phyloP scores from a whole-genome alignment of 305 asterid genomes.

The Fraxinus latifolia region DNA sequence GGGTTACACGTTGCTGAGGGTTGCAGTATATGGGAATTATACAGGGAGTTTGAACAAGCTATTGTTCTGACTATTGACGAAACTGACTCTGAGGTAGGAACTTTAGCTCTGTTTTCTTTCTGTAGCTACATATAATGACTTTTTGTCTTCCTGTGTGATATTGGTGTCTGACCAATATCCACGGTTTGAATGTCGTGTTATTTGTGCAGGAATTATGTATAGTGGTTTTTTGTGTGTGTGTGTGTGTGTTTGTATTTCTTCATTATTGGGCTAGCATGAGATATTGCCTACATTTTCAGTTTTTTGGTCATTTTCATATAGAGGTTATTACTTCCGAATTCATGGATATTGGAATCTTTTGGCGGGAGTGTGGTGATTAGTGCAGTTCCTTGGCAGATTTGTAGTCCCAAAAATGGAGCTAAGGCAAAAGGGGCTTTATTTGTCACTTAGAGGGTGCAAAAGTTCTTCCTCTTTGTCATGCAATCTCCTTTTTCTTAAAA shows the following conservation, averaged over 20 bases:
- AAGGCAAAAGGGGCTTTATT: neutral
- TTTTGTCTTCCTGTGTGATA: neutral
- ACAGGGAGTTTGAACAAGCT: conserved; percentile 80
- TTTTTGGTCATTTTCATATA: neutral
- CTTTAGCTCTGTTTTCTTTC: conserved; percentile 11
- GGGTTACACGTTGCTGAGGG: conserved; percentile 87
- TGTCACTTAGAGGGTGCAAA: neutral
- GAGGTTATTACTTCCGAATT: neutral
- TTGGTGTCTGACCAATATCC: conserved; percentile 5
- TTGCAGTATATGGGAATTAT: conserved; percentile 73
- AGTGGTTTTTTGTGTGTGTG: neutral
- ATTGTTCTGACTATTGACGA: conserved; percentile 53
- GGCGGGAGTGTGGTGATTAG: conserved; percentile 4
- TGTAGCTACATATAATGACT: neutral
- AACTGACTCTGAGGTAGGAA: conserved; percentile 54
- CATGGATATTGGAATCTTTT: neutral
- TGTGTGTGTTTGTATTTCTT: neutral
- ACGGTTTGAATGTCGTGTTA: neutral
- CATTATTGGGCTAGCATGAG: neutral
- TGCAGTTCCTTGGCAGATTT: neutral
- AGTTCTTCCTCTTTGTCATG: neutral
- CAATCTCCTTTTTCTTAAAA: neutral
- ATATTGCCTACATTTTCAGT: neutral
- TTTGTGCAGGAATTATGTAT: neutral
- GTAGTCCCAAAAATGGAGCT: neutral